phyloP scores from a whole-genome alignment of 305 asterid species.

The Rubia balearica region DNA sequence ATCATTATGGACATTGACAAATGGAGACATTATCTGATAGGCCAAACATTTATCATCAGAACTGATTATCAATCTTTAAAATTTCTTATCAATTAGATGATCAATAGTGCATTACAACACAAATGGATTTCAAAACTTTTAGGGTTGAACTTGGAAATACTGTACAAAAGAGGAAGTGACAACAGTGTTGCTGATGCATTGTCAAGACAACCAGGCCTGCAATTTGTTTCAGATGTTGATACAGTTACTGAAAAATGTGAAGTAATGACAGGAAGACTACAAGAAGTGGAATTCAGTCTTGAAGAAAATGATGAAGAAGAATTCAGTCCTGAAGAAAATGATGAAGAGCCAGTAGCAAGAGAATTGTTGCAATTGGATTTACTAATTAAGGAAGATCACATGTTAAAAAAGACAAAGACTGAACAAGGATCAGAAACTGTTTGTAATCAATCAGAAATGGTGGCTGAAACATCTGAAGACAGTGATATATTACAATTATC shows the following conservation, averaged over 20 bases:
- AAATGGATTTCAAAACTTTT: neutral
- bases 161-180: neutral
- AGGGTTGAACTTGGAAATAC: neutral
- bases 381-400: no score
- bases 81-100: neutral
- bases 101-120: neutral
- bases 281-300: neutral
- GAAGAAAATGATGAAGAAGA: neutral
- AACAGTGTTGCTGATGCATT: neutral
- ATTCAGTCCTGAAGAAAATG: neutral
- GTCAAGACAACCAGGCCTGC: neutral
- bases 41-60: neutral
- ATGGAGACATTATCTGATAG: neutral
- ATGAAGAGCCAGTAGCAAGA: no score
- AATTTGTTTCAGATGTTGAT: no score
- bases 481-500: no score
- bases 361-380: no score
- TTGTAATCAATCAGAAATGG: no score
- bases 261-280: neutral
- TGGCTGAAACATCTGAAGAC: no score
- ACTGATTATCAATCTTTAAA: neutral
- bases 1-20: neutral
- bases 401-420: no score
- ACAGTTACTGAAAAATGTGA: neutral
- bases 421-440: no score